phyloP scores from a whole-genome alignment of 1,139 yeast species.

The Eremothecium coryli region DNA sequence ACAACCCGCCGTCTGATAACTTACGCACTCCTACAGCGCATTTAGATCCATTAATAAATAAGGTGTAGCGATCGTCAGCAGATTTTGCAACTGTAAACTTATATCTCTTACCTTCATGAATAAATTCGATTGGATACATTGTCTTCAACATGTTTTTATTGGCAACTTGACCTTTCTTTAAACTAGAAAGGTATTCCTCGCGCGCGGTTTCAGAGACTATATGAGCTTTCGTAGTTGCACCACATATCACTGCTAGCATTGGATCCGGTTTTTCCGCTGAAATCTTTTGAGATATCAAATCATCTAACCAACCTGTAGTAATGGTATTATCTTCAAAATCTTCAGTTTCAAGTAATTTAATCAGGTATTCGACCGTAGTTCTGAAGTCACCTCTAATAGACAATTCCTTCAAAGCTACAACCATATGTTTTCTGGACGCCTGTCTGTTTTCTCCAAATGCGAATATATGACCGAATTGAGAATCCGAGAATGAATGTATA shows the following conservation, averaged over 20 bases:
- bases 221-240: conserved; percentile 94
- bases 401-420: conserved; percentile 91
- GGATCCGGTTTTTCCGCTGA: conserved; percentile 97
- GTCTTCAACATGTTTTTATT: conserved; percentile 71
- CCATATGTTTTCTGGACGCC: conserved; percentile 97
- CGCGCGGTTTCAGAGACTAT: conserved; percentile 66
- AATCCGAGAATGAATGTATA: conserved; percentile 93
- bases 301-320: conserved; percentile 98
- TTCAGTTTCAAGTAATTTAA: conserved; percentile 89
- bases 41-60: conserved; percentile 89
- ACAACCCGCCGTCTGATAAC: conserved; percentile 88
- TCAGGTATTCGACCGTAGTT: conserved; percentile 93
- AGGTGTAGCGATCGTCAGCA: conserved; percentile 71
- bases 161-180: conserved; percentile 95
- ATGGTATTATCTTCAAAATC: conserved; percentile 93
- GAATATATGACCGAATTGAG: conserved; percentile 96
- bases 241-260: conserved; percentile 83
- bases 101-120: conserved; percentile 86
- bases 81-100: conserved; percentile 94
- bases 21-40: conserved; percentile 80
- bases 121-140: conserved; percentile 85
- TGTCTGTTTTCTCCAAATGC: conserved; percentile 98
- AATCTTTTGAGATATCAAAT: conserved; percentile 80
- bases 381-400: conserved; percentile 97
- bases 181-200: conserved; percentile 55